A percentile compares a stretch with the other conserved stretches of the same genome.
These are phyloP conservation scores for Candida andamanensis DNA, from an alignment of 805 yeast species.

Conservation along the genomic window DNA sequence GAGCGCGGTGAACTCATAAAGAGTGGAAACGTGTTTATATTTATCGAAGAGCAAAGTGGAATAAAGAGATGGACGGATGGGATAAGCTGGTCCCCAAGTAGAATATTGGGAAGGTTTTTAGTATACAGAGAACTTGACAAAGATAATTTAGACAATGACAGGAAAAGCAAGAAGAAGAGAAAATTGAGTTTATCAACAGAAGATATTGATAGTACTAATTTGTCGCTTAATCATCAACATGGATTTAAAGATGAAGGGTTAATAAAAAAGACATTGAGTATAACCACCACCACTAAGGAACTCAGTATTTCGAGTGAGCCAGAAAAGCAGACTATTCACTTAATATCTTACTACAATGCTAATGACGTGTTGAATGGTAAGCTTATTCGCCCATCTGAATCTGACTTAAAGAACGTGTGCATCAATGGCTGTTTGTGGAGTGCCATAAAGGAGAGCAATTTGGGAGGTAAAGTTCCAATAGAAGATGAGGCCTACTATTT, in stretches of 20 bases:
- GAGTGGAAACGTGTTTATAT: conserved; percentile 80
- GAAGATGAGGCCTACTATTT: conserved; percentile 49
- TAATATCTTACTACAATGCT: conserved; percentile 74
- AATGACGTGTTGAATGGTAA: conserved; percentile 62
- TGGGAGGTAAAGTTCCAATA: conserved; percentile 51
- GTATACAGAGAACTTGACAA: conserved; percentile 66
- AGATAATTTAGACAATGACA: conserved; percentile 23
- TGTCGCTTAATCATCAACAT: conserved; percentile 29
- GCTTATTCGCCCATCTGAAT: conserved; percentile 53
- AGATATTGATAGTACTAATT: conserved; percentile 32
- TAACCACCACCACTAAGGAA: conserved; percentile 41
- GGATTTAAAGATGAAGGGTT: conserved; percentile 69
- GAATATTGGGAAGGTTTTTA: conserved; percentile 80
- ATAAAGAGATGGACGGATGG: conserved; percentile 97
- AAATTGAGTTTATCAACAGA: conserved; percentile 7
- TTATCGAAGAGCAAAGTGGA: conserved; percentile 75
- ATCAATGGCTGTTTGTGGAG: conserved; percentile 47
- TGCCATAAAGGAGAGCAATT: conserved; percentile 52
- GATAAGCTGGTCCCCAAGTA: conserved; percentile 87
- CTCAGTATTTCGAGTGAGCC: conserved; percentile 20
- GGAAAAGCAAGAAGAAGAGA: conserved; percentile 41
- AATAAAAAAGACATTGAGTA: conserved; percentile 75
- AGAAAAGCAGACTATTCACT: conserved; percentile 52
- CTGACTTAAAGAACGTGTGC: conserved; percentile 45
- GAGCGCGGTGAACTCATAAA: conserved; percentile 63